phyloP scores from a whole-genome alignment of 2,329 filamentous ascomycete genomes.

The Talaromyces sp. region DNA sequence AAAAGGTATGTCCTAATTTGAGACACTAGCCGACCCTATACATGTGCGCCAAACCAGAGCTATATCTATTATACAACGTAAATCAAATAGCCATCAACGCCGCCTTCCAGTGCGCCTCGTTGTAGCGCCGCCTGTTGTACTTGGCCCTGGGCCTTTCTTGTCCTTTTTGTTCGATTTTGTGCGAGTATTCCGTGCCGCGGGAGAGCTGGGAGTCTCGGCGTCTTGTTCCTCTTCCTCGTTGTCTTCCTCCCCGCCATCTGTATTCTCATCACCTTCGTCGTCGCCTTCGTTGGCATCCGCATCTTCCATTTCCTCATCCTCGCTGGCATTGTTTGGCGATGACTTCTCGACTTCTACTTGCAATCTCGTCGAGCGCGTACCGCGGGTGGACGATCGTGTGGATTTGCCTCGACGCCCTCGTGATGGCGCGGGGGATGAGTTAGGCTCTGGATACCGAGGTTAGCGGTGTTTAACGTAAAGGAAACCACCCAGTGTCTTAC shows the following conservation, averaged over 20 bases:
- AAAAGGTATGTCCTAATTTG: neutral
- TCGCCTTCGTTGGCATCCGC: constrained; percentile 32
- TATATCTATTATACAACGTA: neutral
- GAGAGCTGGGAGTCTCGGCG: constrained; percentile 30
- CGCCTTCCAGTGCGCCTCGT: constrained; percentile 26
- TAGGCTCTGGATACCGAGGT: constrained; percentile 27
- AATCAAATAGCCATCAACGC: constrained; percentile 17
- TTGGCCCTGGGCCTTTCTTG: constrained; percentile 9
- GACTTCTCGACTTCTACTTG: constrained; percentile 33
- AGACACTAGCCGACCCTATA: neutral
- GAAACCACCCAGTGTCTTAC: constrained; percentile 20
- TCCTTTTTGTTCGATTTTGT: constrained; percentile 28
- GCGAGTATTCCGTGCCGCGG: constrained; percentile 28
- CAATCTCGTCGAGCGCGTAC: constrained; percentile 33
- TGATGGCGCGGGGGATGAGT: constrained; percentile 38
- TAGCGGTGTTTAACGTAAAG: neutral
- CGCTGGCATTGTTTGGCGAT: constrained; percentile 26
- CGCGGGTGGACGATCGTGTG: constrained; percentile 26
- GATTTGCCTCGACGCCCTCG: constrained; percentile 33
- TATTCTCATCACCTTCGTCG: constrained; percentile 30
- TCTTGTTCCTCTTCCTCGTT: constrained; percentile 36
- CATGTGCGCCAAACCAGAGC: neutral
- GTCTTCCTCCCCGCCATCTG: constrained; percentile 30
- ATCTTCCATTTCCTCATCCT: constrained; percentile 36
- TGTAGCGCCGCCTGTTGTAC: neutral